Evolutionary conservation across 495 filamentous ascomycete genomes (phyloP), one percentile per base, ranked within the genome.

Genomic region (Tuber brumale): DNA sequence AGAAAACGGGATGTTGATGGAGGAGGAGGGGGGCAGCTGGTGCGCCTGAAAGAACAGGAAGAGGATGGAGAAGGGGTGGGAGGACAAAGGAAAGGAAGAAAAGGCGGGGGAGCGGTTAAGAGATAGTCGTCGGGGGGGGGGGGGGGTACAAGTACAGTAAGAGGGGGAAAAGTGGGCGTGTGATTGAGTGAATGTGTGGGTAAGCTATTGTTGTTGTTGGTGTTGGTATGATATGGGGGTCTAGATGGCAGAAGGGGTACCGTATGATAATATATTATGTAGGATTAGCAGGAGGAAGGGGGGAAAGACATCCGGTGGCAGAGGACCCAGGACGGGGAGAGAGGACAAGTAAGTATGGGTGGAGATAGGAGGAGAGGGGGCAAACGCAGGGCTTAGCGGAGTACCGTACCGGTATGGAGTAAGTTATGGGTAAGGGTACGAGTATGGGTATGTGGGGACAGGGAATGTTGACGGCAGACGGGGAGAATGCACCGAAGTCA

Each of bases 161-260:
- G 57, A 18, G 57, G 23, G 23, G 12, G 8, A 66, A 31, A 31
- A 18, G 57, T 27, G 57, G 57, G 57, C 57, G 57, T 66, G 57
- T 66, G 57, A 66, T 66, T 66, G 57, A 66, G 57, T 14, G 57
- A 66, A 31, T 31, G n/a, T 31, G 57, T 31, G 57, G 10, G 57
- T 66, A 66, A 66, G n/a, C n/a, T 66, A n/a, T n/a, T 57, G 48
- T 57, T 57, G 48, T 57, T 39, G 37, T 39, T 57, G 48, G n/a
- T 57, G 23, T 57, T 57, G 48, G 90, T 66, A 66, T 31, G 57
- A 66, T 66, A 66, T 66, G 57, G 57, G 27, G 27, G 57, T 66
- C n/a, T 35, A 19, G 57, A 35, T 35, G 57, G 31, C 4, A 35
- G 57, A 66, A 31, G 14, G 14, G n/a, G 57, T 35, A n/a, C n/a